phyloP scores from a whole-genome alignment of 148 eudicot species.

The Vaccinium myrtillus region DNA sequence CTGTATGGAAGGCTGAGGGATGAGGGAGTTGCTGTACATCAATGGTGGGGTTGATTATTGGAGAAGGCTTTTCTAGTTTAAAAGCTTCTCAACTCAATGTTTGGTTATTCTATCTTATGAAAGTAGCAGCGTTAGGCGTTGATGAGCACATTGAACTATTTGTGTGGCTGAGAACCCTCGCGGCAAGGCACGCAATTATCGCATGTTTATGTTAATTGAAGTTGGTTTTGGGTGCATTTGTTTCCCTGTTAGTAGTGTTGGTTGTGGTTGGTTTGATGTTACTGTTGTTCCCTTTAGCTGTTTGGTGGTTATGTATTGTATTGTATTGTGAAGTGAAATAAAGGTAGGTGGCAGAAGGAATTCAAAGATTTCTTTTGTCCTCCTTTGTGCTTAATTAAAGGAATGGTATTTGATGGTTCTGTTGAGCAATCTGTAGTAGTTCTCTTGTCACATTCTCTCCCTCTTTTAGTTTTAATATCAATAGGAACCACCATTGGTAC shows the following conservation, averaged over 20 bases:
- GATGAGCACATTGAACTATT: background rate
- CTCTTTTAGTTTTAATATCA: background rate
- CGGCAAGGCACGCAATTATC: no score
- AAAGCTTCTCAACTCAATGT: slow-evolving; percentile 11
- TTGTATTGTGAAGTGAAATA: background rate
- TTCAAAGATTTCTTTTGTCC: background rate
- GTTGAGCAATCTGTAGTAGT: background rate
- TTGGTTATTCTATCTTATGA: background rate
- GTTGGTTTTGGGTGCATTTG: background rate
- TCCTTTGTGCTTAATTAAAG: background rate
- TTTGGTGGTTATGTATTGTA: background rate
- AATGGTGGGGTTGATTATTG: slow-evolving; percentile 36
- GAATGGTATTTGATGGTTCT: background rate
- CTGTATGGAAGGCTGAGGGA: slow-evolving; percentile 38
- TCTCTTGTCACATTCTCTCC: background rate
- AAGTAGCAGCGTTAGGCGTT: background rate
- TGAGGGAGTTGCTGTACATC: slow-evolving; percentile 44
- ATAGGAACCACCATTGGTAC: background rate
- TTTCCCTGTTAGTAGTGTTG: background rate
- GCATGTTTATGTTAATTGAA: background rate
- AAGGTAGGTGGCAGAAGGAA: background rate
- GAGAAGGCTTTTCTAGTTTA: background rate
- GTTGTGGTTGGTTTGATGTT: background rate
- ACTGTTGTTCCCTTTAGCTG: background rate
- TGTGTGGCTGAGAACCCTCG: background rate